Conservation (phyloP, 768 basidiomycete species). For the Trametes villosa region DNA sequence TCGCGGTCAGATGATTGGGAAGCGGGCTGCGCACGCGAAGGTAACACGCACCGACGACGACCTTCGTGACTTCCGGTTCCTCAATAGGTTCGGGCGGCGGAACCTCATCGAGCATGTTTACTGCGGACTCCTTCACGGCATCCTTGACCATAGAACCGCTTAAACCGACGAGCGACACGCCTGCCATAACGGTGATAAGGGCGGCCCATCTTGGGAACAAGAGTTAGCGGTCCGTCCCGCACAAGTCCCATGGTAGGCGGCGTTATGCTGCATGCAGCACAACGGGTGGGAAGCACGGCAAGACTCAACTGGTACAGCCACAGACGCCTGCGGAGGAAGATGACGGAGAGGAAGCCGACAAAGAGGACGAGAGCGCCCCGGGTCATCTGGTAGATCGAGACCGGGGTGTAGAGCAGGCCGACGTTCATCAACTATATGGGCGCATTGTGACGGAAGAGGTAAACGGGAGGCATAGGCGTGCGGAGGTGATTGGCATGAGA, state of each 20-base stretch:
- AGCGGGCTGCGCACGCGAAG: conserved; percentile 17
- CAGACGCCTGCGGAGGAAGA: conserved; percentile 85
- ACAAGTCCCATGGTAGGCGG: not conserved
- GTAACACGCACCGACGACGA: conserved; percentile 65
- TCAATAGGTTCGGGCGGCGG: conserved; percentile 52
- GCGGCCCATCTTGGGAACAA: conserved; percentile 76
- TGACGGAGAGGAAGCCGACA: conserved; percentile 87
- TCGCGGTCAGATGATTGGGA: conserved; percentile 20
- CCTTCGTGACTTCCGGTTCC: conserved; percentile 66
- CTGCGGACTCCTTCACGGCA: conserved; percentile 52
- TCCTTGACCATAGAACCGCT: conserved; percentile 89
- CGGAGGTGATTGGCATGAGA: conserved; percentile 13
- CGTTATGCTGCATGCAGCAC: conserved; percentile 14
- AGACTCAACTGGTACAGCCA: conserved; percentile 80
- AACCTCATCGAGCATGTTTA: conserved; percentile 35
- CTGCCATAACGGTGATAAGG: conserved; percentile 84
- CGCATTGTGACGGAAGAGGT: conserved; percentile 21
- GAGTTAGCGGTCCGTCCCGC: conserved; percentile 9
- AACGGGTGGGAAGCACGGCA: conserved; percentile 22
- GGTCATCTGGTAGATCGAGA: conserved; percentile 97
- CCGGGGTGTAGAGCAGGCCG: conserved; percentile 93
- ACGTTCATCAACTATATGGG: conserved; percentile 81
- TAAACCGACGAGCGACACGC: conserved; percentile 84
- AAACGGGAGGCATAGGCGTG: not conserved
- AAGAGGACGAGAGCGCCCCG: conserved; percentile 92